Evolutionary conservation across 805 yeast species (phyloP).

Genomic region (Starmerella davenportii): DNA sequence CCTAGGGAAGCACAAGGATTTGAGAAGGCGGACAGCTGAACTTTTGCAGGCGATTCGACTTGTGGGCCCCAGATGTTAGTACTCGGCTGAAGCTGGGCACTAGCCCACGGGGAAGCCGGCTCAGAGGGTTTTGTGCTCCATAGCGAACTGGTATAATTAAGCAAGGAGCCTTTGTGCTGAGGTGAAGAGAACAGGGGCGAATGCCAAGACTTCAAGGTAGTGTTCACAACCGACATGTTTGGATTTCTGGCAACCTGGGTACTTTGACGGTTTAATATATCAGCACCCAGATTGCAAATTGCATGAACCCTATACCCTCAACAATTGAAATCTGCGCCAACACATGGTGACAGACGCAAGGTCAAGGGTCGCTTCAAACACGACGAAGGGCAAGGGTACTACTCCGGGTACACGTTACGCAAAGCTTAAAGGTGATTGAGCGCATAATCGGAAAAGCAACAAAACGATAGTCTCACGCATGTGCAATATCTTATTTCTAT

Average conservation of each 20-base stretch:
- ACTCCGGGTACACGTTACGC: too few relatives aligned
- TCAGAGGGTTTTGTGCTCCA: background rate
- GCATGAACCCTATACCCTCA: background rate
- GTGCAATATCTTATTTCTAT: too few relatives aligned
- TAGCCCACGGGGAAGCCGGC: conserved; percentile 1
- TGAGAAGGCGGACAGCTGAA: background rate
- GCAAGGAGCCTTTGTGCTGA: background rate
- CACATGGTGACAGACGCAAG: background rate
- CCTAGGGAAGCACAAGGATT: background rate
- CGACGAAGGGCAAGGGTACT: background rate
- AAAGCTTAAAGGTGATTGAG: too few relatives aligned
- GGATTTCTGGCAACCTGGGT: too few relatives aligned
- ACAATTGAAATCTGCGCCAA: background rate
- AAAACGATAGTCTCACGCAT: too few relatives aligned
- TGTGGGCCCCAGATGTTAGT: conserved; percentile 11
- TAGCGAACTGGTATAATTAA: background rate
- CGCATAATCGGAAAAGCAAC: too few relatives aligned
- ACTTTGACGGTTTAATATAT: background rate
- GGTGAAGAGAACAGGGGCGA: background rate
- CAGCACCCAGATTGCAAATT: background rate
- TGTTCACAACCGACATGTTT: background rate
- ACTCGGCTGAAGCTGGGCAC: conserved; percentile 9
- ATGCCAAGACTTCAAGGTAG: background rate
- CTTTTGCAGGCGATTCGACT: background rate
- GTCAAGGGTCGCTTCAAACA: background rate